Evolutionary conservation across 2,329 filamentous ascomycete genomes (phyloP), one percentile per base, ranked within the genome.

Genomic region (Colletotrichum costaricense): DNA sequence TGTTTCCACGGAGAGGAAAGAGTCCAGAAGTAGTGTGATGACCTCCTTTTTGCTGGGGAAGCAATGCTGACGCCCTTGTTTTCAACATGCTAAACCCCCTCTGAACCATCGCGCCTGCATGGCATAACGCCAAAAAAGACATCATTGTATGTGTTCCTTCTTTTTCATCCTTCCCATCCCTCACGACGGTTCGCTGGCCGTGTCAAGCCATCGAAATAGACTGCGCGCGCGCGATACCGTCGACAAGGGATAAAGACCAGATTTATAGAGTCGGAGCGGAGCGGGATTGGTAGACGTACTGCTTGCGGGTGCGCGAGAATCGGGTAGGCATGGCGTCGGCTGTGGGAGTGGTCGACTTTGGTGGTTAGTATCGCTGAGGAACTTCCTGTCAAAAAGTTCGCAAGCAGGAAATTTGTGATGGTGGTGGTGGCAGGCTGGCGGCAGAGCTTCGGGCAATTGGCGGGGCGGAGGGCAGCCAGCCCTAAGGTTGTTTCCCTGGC

Each of bases 241-340:
- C 62, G 62, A 30, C 60, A 22, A 49, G 74, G 74, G 67, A 62
- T 69, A 65, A 75, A 70, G 38, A 62, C 58, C 66, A 58, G 38
- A 33, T 42, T n/a, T 57, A 55, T 54, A 30, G 60, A n/a, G 57
- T 64, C 62, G 46, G 28, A 55, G 46, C 63, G 55, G 63, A 14
- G 30, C 62, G 49, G 69, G 30, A 63, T 73, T 76, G 67, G 74
- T 74, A 46, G 80, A 91, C 91, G 81, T 92, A 93, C 91, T 92
- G 92, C 90, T 94, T 94, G 87, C 92, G 89, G 86, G 92, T 94
- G 88, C 93, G 93, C 83, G 89, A 90, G 80, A 92, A 88, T 86
- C 92, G 88, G 86, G 92, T 93, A 91, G 92, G 92, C 72, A 74
- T 74, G 72, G 68, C 72, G 72, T 72, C 72, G 72, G 68, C 68